These are phyloP conservation scores for Lodderomyces oxycetoniae DNA, from an alignment of 1,139 yeast genomes.

Conservation along the genomic window DNA sequence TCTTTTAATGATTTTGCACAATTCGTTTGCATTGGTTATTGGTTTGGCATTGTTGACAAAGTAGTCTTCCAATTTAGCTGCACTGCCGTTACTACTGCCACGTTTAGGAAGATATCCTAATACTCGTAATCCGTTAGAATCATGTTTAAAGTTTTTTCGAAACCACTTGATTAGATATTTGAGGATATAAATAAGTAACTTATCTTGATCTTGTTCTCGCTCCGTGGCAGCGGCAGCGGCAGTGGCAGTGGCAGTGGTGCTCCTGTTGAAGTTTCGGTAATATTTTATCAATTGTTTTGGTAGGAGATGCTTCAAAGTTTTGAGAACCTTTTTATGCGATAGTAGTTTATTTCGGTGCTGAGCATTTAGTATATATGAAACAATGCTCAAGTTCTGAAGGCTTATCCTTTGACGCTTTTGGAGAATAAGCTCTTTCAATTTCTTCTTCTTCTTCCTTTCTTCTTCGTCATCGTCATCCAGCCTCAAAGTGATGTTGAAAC, in stretches of 20 bases:
- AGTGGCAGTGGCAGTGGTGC: too few species aligned
- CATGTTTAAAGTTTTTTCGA: conserved; percentile 30
- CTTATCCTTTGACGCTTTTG: conserved; percentile 12
- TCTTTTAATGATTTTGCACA: conserved; percentile 19
- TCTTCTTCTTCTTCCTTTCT: conserved; percentile 9
- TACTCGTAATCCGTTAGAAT: conserved; percentile 32
- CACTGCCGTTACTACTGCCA: neutral
- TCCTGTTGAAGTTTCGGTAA: conserved; percentile 18
- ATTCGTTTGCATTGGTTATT: conserved; percentile 12
- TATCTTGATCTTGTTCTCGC: conserved; percentile 19
- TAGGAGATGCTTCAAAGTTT: conserved; percentile 22
- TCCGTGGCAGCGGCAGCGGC: too few species aligned
- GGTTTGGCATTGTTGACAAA: conserved; percentile 22
- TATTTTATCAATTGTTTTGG: conserved; percentile 21
- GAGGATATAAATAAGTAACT: conserved; percentile 27
- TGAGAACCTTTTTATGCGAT: conserved; percentile 18
- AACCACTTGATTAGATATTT: conserved; percentile 38
- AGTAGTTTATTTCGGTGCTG: conserved; percentile 23
- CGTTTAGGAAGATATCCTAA: conserved; percentile 27
- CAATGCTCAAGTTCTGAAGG: conserved; percentile 26
- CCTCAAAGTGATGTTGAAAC: conserved; percentile 11
- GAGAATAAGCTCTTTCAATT: conserved; percentile 7
- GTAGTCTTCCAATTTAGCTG: neutral
- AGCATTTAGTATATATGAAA: conserved; percentile 24
- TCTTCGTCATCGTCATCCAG: conserved; percentile 6